Percentiles rank a stretch among this genome's conserved stretches.
These are phyloP conservation scores for Leptographium radiaticola DNA, from an alignment of 2,329 filamentous ascomycete species.

Conservation along the genomic window DNA sequence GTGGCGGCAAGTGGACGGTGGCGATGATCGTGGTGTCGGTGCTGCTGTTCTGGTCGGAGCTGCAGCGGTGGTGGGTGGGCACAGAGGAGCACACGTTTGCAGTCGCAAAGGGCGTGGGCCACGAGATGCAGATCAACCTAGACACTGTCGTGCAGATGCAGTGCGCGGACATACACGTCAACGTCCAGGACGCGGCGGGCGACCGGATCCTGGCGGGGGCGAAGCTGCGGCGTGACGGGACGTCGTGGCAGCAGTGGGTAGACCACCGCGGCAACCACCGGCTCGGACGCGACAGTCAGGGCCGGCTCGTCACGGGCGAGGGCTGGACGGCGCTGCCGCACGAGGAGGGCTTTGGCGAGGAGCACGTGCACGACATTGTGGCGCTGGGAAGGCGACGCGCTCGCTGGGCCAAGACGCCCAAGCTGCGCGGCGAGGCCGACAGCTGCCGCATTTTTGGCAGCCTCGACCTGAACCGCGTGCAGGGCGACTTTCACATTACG, in stretches of 20 bases:
- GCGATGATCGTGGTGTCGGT: constrained; percentile 63
- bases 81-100: constrained; percentile 79
- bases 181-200: constrained; percentile 90
- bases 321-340: constrained; percentile 38
- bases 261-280: constrained; percentile 53
- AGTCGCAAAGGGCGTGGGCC: constrained; percentile 83
- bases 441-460: constrained; percentile 84
- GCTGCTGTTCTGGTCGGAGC: constrained; percentile 65
- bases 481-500: constrained; percentile 96
- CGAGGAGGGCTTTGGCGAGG: constrained; percentile 60
- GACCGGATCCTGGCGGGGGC: constrained; percentile 79
- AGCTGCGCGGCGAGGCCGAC: constrained; percentile 44
- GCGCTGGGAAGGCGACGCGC: constrained; percentile 50
- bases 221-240: constrained; percentile 61
- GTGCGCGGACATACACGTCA: constrained; percentile 81
- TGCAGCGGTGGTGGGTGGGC: constrained; percentile 72
- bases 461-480: constrained; percentile 88
- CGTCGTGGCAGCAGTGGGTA: constrained; percentile 72
- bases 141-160: constrained; percentile 86
- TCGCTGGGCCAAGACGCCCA: constrained; percentile 65
- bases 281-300: constrained; percentile 42
- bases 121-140: constrained; percentile 84
- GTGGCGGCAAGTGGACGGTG: constrained; percentile 89
- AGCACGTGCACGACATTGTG: constrained; percentile 86
- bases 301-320: constrained; percentile 41